These are phyloP conservation scores for Scheffersomyces lignicola DNA, from an alignment of 1,139 yeast genomes.

Conservation along the genomic window DNA sequence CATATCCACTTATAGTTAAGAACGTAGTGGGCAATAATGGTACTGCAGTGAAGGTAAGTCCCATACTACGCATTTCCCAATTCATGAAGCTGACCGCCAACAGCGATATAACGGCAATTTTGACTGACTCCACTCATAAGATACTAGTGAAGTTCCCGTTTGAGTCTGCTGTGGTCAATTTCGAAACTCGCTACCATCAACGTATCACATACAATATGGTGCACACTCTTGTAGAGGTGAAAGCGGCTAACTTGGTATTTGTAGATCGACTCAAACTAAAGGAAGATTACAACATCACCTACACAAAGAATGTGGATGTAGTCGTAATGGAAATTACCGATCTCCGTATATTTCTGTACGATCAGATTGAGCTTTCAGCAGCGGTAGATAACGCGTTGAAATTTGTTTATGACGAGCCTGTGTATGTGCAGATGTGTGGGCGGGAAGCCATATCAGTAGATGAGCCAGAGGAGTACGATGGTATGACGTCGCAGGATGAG, in stretches of 20 bases:
- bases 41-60: constrained; percentile 16
- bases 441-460: not conserved
- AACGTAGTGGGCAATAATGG: constrained; percentile 19
- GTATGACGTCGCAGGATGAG: constrained; percentile 1
- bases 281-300: constrained; percentile 13
- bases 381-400: constrained; percentile 17
- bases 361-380: constrained; percentile 22
- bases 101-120: constrained; percentile 27
- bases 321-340: constrained; percentile 25
- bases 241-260: constrained; percentile 27
- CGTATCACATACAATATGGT: constrained; percentile 32
- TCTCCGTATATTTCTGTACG: constrained; percentile 30
- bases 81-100: constrained; percentile 19
- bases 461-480: constrained; percentile 3
- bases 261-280: constrained; percentile 14
- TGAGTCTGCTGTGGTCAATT: constrained; percentile 25
- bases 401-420: constrained; percentile 23
- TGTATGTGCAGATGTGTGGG: constrained; percentile 13
- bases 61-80: constrained; percentile 29
- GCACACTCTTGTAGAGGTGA: constrained; percentile 25
- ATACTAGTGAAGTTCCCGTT: constrained; percentile 31
- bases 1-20: constrained; percentile 16
- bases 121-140: constrained; percentile 34
- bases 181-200: constrained; percentile 30
- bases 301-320: constrained; percentile 14